Evolutionary conservation across 306 rosid species (phyloP), one percentile per base, ranked within the genome.

Genomic region (Cicer chorassanicum): DNA sequence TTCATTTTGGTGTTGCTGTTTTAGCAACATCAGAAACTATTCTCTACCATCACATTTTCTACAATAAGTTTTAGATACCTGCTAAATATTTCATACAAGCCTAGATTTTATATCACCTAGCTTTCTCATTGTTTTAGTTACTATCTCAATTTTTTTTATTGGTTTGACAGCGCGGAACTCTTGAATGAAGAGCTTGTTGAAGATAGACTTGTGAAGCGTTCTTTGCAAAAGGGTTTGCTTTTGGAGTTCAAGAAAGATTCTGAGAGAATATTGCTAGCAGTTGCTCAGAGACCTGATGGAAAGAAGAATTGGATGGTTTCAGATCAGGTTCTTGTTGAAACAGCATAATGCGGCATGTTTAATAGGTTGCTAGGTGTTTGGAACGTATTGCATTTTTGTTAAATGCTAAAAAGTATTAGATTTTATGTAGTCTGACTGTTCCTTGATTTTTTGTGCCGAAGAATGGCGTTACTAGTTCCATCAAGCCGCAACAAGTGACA

Each of bases 241-340:
- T 84, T 95, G 72, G 99, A 95, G 83, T 92, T 88, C 87, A 92
- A 86, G 91, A 92, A 92, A 90, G 99, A 92, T 59, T 76, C 98
- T 45, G 99, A 90, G 43, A 86, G 93, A 76, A 77, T 84, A 38
- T 70, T 95, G 82, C 84, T 95, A 66, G 99, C 97, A 21, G 90
- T 95, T 80, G 89, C 96, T 70, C 97, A 87, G 82, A 86, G 87
- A 77, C 98, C 97, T 11, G 99, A 95, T 78, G 98, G 99, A 83
- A 95, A 95, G 89, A 95, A 92, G 86, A 95, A 95, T 78, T 95
- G 99, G 99, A 90, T 90, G 92, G 99, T 95, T 85, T 90, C 84
- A 67, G 99, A 95, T 95, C 97, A 95, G 99, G 98, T 92, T 92
- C 90, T 89, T 78, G 83, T 92, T 72, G 88, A 89, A 84, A 86